Evolutionary conservation across 2,329 filamentous ascomycete genomes (phyloP).

Genomic region (Trichophyton mentagrophytes): DNA sequence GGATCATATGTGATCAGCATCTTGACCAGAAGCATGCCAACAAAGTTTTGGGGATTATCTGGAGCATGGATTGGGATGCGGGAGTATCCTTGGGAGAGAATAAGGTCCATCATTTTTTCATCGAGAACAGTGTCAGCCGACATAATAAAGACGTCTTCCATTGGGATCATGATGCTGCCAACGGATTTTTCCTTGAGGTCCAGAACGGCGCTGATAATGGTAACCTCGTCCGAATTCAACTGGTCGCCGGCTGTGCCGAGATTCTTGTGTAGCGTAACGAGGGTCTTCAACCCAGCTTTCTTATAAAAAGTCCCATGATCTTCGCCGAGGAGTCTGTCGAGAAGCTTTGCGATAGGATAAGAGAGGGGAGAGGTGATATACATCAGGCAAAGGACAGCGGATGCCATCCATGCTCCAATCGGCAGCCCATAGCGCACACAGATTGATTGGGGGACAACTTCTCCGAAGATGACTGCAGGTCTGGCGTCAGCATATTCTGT

Average conservation of each 20-base stretch:
- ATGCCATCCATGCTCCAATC: constrained; percentile 88
- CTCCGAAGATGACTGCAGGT: constrained; percentile 79
- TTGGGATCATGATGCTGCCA: constrained; percentile 93
- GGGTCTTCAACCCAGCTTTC: constrained; percentile 90
- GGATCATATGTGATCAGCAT: constrained; percentile 98
- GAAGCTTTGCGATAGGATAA: constrained; percentile 89
- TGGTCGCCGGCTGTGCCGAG: constrained; percentile 73
- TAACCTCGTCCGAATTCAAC: constrained; percentile 93
- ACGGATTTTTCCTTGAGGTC: constrained; percentile 95
- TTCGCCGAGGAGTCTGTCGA: constrained; percentile 84
- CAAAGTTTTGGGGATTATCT: constrained; percentile 73
- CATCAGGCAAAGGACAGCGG: constrained; percentile 78
- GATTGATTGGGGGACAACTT: constrained; percentile 88
- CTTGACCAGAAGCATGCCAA: constrained; percentile 96
- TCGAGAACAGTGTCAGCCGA: constrained; percentile 89
- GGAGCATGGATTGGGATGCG: constrained; percentile 87
- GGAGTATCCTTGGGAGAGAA: constrained; percentile 87
- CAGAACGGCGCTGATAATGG: constrained; percentile 92
- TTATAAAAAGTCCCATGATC: constrained; percentile 97
- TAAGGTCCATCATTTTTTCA: constrained; percentile 86
- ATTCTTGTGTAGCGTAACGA: constrained; percentile 79
- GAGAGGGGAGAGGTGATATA: constrained; percentile 79
- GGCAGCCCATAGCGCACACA: constrained; percentile 92
- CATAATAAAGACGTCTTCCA: constrained; percentile 94
- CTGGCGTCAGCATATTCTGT: neutral